A percentile compares a stretch with the other conserved stretches of the same genome.
phyloP scores from a whole-genome alignment of 1,284 basidiomycete genomes.

The Erythrobasidium hasegawianum region DNA sequence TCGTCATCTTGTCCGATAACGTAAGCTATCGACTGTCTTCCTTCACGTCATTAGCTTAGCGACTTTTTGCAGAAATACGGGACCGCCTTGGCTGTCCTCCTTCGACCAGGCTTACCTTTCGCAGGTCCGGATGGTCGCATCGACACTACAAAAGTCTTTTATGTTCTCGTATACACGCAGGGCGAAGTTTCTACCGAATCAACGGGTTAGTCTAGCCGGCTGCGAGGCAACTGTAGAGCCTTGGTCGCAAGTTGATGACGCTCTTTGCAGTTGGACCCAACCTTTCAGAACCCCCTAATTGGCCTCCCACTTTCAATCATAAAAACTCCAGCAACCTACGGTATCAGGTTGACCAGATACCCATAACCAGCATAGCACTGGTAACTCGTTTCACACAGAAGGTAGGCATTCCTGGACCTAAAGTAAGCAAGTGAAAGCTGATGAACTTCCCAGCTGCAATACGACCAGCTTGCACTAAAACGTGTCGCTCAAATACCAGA shows the following conservation, averaged over 20 bases:
- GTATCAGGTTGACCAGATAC: slow-evolving; percentile 68
- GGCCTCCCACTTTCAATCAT: slow-evolving; percentile 61
- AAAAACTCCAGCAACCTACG: slow-evolving; percentile 54
- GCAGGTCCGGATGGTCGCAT: slow-evolving; percentile 52
- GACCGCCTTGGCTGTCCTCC: slow-evolving; percentile 67
- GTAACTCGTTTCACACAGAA: slow-evolving; percentile 70
- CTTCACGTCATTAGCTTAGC: slow-evolving; percentile 24
- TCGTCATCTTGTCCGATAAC: slow-evolving; percentile 76
- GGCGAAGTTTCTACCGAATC: slow-evolving; percentile 49
- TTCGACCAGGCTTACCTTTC: slow-evolving; percentile 62
- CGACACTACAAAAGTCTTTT: slow-evolving; percentile 60
- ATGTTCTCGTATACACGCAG: slow-evolving; percentile 66
- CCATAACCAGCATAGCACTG: slow-evolving; percentile 70
- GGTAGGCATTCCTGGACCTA: slow-evolving; percentile 56
- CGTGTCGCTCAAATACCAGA: slow-evolving; percentile 56
- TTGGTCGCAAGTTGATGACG: not conserved
- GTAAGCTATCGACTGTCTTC: slow-evolving; percentile 54
- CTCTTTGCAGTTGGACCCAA: slow-evolving; percentile 47
- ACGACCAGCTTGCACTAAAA: slow-evolving; percentile 51
- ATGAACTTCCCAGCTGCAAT: too few species aligned
- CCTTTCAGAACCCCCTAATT: slow-evolving; percentile 61
- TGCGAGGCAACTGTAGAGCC: too few species aligned
- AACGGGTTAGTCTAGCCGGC: slow-evolving; percentile 59
- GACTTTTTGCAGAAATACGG: slow-evolving; percentile 67
- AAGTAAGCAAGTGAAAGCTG: too few species aligned